phyloP scores from a whole-genome alignment of 371 early-diverging fungal species.

The Mortierella sp. region DNA sequence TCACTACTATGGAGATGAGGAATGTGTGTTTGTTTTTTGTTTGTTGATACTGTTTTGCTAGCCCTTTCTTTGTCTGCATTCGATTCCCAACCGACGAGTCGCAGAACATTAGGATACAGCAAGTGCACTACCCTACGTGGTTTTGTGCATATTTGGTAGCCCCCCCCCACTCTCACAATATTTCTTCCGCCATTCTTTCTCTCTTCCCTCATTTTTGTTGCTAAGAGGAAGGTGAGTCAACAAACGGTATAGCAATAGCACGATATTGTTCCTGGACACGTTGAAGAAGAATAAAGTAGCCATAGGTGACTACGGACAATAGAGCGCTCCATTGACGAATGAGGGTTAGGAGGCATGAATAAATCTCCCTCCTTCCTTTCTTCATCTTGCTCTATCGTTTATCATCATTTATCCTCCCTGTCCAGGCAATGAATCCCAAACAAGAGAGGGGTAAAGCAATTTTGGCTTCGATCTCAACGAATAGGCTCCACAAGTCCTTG shows the following conservation, averaged over 20 bases:
- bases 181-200: not conserved
- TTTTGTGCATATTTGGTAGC: not conserved
- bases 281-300: not conserved
- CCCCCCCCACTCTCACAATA: not conserved
- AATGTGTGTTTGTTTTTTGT: not conserved
- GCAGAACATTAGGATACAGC: not conserved
- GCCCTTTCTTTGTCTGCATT: not conserved
- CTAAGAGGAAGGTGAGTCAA: not conserved
- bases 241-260: not conserved
- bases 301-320: not conserved
- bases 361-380: not conserved
- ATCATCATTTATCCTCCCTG: not conserved
- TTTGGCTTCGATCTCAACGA: too few relatives aligned
- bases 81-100: not conserved
- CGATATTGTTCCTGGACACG: not conserved
- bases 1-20: not conserved
- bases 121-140: not conserved
- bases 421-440: not conserved
- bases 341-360: not conserved
- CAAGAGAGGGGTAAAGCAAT: not conserved
- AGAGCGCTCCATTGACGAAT: not conserved
- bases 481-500: too few relatives aligned
- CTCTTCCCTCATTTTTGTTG: not conserved
- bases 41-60: not conserved
- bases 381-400: not conserved